A percentile compares a stretch with the other conserved stretches of the same genome.
These are phyloP conservation scores for Calonectria honghensis DNA, from an alignment of 2,329 filamentous ascomycete species.

Conservation along the genomic window DNA sequence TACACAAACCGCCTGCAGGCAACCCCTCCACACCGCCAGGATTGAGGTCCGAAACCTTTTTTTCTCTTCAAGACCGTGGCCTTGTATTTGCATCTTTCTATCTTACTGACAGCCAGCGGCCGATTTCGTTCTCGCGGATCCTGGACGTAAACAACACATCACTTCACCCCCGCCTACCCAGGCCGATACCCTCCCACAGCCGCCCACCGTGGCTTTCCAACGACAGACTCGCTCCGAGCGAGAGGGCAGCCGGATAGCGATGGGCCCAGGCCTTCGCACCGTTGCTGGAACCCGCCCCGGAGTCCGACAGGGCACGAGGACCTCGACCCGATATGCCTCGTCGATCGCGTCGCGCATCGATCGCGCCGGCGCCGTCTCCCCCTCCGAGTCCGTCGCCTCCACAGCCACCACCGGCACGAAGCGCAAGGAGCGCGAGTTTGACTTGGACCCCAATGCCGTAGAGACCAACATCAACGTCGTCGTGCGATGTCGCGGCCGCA, in stretches of 20 bases:
- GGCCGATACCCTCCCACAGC: constrained; percentile 39
- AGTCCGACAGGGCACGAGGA: constrained; percentile 49
- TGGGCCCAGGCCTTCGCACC: constrained; percentile 57
- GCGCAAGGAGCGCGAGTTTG: constrained; percentile 91
- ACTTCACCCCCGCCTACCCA: constrained; percentile 29
- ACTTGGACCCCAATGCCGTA: constrained; percentile 77
- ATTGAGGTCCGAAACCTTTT: constrained; percentile 39
- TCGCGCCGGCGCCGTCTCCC: constrained; percentile 75
- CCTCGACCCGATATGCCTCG: constrained; percentile 54
- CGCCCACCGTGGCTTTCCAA: constrained; percentile 60
- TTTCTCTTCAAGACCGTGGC: constrained; percentile 36
- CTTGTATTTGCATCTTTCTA: background rate
- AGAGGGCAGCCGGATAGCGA: constrained; percentile 60
- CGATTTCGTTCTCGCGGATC: background rate
- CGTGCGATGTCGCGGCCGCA: constrained; percentile 93
- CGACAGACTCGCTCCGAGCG: constrained; percentile 62
- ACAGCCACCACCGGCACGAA: constrained; percentile 80
- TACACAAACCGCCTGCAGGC: constrained; percentile 43
- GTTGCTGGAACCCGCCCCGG: constrained; percentile 51
- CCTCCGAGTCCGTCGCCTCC: constrained; percentile 78
- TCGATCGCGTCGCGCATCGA: constrained; percentile 49
- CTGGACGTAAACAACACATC: background rate
- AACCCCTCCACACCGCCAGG: constrained; percentile 51
- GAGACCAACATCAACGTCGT: constrained; percentile 99
- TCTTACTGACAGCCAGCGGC: background rate